These are phyloP conservation scores for Suillus sp. DNA, from an alignment of 768 basidiomycete genomes.

Conservation along the genomic window DNA sequence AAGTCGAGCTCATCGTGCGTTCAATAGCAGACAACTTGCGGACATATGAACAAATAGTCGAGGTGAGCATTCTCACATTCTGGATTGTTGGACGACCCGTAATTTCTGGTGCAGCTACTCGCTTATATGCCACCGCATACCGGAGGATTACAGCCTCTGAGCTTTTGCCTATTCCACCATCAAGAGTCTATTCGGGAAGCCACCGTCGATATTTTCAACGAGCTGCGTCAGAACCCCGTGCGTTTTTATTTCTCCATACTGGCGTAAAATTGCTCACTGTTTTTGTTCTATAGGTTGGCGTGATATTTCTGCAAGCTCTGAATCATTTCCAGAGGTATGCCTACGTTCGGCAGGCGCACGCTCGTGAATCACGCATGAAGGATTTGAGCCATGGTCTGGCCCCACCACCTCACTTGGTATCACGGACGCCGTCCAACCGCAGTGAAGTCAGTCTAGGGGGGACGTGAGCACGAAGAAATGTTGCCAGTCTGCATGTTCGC, in stretches of 20 bases:
- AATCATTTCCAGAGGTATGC: conserved; percentile 92
- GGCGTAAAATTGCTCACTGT: conserved; percentile 11
- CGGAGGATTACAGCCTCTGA: conserved; percentile 83
- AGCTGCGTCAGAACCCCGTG: conserved; percentile 76
- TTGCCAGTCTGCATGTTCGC: too few species aligned
- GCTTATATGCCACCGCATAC: conserved; percentile 71
- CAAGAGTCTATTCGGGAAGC: conserved; percentile 71
- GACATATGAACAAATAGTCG: conserved; percentile 86
- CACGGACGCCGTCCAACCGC: conserved; percentile 47
- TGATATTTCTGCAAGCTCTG: conserved; percentile 71
- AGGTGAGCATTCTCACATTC: conserved; percentile 50
- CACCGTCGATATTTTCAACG: conserved; percentile 83
- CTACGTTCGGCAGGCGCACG: conserved; percentile 80
- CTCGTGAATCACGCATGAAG: conserved; percentile 49
- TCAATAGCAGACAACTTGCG: conserved; percentile 70
- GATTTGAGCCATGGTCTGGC: conserved; percentile 37
- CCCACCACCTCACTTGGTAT: conserved; percentile 34
- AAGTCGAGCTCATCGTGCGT: conserved; percentile 75
- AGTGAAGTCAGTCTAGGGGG: conserved; percentile 47
- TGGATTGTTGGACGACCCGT: neutral
- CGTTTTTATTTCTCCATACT: conserved; percentile 27
- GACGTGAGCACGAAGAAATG: conserved; percentile 23
- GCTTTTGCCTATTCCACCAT: conserved; percentile 92
- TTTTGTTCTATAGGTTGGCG: conserved; percentile 60
- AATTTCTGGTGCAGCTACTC: conserved; percentile 59